A percentile compares a stretch with the other conserved stretches of the same genome.
These are phyloP conservation scores for Lasiosphaeria hispida DNA, from an alignment of 495 filamentous ascomycete genomes.

Conservation along the genomic window DNA sequence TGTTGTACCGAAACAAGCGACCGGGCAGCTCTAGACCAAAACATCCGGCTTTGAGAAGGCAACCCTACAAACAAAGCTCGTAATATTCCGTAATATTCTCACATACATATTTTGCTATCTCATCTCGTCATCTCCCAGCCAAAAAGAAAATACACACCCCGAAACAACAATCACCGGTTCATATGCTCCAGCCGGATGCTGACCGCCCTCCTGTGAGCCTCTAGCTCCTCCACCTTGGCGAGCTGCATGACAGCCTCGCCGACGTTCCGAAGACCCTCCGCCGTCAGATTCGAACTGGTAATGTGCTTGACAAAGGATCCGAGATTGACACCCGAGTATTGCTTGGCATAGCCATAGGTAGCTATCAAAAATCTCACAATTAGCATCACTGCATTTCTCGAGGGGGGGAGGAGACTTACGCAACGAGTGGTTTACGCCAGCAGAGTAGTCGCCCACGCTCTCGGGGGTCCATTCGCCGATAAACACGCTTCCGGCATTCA, in stretches of 20 bases:
- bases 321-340: constrained; percentile 96
- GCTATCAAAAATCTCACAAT: constrained; percentile 51
- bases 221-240: constrained; percentile 89
- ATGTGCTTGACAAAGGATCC: constrained; percentile 96
- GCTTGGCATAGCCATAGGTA: constrained; percentile 95
- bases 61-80: background rate
- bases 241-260: constrained; percentile 89
- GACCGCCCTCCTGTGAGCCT: constrained; percentile 90
- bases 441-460: constrained; percentile 95
- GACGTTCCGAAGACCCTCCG: constrained; percentile 77
- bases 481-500: constrained; percentile 95
- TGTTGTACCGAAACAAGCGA: too few relatives aligned
- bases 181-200: constrained; percentile 76
- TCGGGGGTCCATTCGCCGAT: constrained; percentile 95
- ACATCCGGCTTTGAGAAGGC: too few relatives aligned
- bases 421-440: constrained; percentile 93
- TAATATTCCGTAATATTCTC: background rate
- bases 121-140: background rate
- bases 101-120: background rate
- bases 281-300: constrained; percentile 84
- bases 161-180: constrained; percentile 29
- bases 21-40: background rate
- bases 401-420: constrained; percentile 59
- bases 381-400: background rate
- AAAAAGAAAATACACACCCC: background rate